Base-by-base conservation (phyloP, 805 yeast species). In the Candida chilensis region DNA sequence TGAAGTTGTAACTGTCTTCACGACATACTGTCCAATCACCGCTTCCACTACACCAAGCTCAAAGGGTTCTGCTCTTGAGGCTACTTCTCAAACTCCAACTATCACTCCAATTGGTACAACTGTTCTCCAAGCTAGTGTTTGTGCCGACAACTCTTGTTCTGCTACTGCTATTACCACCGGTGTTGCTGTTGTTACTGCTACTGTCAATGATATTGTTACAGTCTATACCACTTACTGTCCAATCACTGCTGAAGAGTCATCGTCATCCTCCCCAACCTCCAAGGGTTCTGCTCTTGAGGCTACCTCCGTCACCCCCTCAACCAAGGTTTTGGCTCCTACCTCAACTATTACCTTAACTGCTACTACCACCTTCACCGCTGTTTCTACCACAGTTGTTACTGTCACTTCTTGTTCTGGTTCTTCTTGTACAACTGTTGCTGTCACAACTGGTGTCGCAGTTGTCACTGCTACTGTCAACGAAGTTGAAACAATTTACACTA, bases 21-120 rank as follows among this genome's bases (percentile, higher is more conserved):
- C 65, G 37, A 57, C 64, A 24, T 57, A 46, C 47, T 55, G 62
- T 38, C 65, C 65, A 34, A 20, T 47, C 10, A 33, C 52, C 33
- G 41, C 32, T 11, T 15, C 24, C 5, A 19, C 24, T 10, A 20
- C 24, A 20, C n/a, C n/a, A n/a, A n/a, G n/a, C n/a, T n/a, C n/a
- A n/a, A n/a, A n/a, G n/a, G n/a, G n/a, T n/a, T n/a, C n/a, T n/a
- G n/a, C n/a, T n/a, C n/a, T n/a, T n/a, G n/a, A 7, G 8, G 15
- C 27, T 15, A 15, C n/a, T 11, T 11, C 27, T 8, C 13, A n/a
- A 8, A 11, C 27, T n/a, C 14, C 15, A 8, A 10, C 27, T 13
- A 8, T 8, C 13, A 13, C 7, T 7, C n/a, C n/a, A n/a, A n/a
- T n/a, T n/a, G n/a, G n/a, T n/a, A n/a, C n/a, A 2, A 44, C 47